Evolutionary conservation across 176 grass and related monocot genomes (phyloP).

Genomic region (Oryza coarctata): DNA sequence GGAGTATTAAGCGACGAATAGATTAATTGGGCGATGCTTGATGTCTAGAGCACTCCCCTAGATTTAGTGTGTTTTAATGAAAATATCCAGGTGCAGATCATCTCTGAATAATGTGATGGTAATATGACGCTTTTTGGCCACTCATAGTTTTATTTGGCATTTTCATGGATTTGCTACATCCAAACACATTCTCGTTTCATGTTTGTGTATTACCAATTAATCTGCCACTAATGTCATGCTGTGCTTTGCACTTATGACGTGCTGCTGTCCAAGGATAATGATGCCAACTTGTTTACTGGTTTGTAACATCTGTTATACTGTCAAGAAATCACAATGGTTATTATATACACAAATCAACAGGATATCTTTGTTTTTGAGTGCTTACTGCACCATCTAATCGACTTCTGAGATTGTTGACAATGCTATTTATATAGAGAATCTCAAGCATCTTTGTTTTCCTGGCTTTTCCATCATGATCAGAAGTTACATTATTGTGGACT

Average conservation of each 20-base stretch:
- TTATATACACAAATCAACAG: neutral
- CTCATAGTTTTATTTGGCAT: neutral
- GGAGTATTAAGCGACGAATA: neutral
- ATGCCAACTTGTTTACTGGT: neutral
- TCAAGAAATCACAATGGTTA: neutral
- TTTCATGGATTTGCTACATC: neutral
- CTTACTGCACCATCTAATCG: neutral
- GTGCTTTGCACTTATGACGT: conserved; percentile 10
- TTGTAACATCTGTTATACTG: neutral
- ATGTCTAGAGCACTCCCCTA: neutral
- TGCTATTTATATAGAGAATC: neutral
- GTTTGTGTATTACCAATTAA: conserved; percentile 15
- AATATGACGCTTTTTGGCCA: neutral
- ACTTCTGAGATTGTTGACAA: neutral
- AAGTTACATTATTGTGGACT: neutral
- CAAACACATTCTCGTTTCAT: neutral
- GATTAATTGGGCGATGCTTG: neutral
- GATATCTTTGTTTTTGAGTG: neutral
- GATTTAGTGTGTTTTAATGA: neutral
- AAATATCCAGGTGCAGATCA: neutral
- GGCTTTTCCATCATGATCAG: neutral
- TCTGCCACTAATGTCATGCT: neutral
- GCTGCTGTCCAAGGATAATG: neutral
- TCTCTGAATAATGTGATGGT: neutral
- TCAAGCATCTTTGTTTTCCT: neutral